phyloP scores from a whole-genome alignment of 768 basidiomycete species.

The Roridomyces roridus region DNA sequence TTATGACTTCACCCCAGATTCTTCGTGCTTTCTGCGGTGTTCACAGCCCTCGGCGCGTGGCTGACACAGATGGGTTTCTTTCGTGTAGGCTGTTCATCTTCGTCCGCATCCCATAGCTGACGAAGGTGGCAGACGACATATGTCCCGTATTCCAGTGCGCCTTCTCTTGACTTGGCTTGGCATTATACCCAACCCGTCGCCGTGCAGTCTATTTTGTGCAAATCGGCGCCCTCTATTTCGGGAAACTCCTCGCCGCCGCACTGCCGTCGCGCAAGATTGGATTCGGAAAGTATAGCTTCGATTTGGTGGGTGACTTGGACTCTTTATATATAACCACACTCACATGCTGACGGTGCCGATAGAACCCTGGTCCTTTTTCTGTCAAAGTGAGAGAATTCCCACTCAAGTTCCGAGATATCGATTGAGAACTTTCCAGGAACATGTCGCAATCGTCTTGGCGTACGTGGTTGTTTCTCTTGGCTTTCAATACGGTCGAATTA shows the following conservation, averaged over 20 bases:
- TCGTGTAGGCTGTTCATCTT: no score
- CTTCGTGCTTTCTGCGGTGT: constrained; percentile 26
- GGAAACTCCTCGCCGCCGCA: constrained; percentile 25
- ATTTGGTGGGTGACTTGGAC: constrained; percentile 14
- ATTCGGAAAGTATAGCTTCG: constrained; percentile 23
- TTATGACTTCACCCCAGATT: constrained; percentile 14
- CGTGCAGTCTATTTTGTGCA: constrained; percentile 31
- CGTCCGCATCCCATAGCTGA: no score
- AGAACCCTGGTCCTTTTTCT: constrained; percentile 30
- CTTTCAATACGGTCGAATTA: neutral
- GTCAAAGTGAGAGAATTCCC: constrained; percentile 18
- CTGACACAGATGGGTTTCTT: constrained; percentile 33
- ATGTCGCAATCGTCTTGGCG: constrained; percentile 33
- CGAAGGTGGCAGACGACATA: constrained; percentile 37
- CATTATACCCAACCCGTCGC: no score
- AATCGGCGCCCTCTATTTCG: constrained; percentile 28
- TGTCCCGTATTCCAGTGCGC: constrained; percentile 31
- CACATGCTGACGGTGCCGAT: neutral
- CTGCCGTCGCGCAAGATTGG: constrained; percentile 28
- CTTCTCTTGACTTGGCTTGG: neutral
- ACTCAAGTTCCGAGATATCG: neutral
- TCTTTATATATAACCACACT: neutral
- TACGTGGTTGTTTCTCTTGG: neutral
- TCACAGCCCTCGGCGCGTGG: constrained; percentile 35
- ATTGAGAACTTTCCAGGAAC: constrained; percentile 16